phyloP scores from a whole-genome alignment of 2,329 filamentous ascomycete genomes.

The Mollisia scopiformis region DNA sequence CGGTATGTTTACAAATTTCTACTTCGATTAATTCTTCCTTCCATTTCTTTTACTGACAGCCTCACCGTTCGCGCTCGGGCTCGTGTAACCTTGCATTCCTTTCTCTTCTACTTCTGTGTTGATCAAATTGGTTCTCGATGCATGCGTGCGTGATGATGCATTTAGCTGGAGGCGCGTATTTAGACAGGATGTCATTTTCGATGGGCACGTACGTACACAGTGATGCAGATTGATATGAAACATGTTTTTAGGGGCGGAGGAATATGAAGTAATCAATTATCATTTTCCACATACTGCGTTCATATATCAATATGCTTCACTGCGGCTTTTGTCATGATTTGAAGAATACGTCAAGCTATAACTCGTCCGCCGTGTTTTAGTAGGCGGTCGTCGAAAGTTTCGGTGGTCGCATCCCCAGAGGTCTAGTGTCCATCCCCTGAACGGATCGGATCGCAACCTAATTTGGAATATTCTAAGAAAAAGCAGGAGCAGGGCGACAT shows the following conservation, averaged over 20 bases:
- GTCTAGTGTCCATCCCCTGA: no score
- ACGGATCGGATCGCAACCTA: no score
- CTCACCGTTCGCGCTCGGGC: slow-evolving; percentile 18
- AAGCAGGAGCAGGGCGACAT: no score
- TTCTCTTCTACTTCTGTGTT: neutral
- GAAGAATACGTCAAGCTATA: no score
- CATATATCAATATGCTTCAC: no score
- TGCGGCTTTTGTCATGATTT: no score
- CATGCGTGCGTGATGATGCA: neutral
- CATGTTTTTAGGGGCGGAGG: neutral
- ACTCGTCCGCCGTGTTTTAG: no score
- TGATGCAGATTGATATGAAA: neutral
- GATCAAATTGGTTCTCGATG: neutral
- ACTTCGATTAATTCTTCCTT: neutral
- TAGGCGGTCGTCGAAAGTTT: no score
- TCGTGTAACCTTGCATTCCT: slow-evolving; percentile 8
- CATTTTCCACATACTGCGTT: neutral
- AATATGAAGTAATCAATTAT: neutral
- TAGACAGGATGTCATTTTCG: neutral
- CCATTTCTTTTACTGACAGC: neutral
- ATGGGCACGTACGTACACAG: neutral
- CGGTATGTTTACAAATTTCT: slow-evolving; percentile 10
- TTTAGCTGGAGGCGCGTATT: neutral
- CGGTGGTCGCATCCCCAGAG: no score
- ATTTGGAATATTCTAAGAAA: no score